phyloP scores from a whole-genome alignment of 768 basidiomycete species.

The Leucosporidium yakuticum region DNA sequence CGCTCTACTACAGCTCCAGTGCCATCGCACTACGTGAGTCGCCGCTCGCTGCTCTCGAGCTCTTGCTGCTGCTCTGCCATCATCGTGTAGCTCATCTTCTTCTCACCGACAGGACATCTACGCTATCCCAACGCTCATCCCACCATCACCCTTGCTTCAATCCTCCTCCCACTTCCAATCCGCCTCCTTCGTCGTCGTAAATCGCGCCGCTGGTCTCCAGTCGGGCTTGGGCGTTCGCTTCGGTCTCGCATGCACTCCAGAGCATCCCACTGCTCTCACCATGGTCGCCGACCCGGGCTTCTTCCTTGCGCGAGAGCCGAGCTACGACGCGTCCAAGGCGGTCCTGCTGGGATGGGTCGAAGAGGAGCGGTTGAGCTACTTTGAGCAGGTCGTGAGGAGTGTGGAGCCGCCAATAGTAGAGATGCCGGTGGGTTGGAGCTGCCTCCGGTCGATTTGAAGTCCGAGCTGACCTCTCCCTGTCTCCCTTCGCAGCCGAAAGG shows the following conservation, averaged over 20 bases:
- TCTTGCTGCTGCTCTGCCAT: no score
- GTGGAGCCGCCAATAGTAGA: neutral
- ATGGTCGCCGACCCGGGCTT: constrained; percentile 24
- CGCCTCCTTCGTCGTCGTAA: constrained; percentile 28
- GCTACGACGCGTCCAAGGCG: constrained; percentile 21
- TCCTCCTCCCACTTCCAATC: constrained; percentile 18
- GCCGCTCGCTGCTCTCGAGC: no score
- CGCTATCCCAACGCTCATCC: constrained; percentile 18
- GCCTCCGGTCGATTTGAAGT: no score
- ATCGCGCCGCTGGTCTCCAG: constrained; percentile 23
- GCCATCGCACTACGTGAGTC: no score
- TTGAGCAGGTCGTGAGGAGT: constrained; percentile 17
- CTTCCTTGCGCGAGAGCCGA: constrained; percentile 18
- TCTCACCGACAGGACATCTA: constrained; percentile 22
- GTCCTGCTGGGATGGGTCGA: constrained; percentile 32
- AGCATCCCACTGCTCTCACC: neutral
- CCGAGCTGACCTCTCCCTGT: no score
- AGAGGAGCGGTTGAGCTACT: constrained; percentile 22
- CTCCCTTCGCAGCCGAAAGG: no score
- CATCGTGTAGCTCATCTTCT: no score
- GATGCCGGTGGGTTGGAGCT: no score
- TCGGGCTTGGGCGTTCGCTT: constrained; percentile 30
- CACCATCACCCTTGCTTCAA: constrained; percentile 5
- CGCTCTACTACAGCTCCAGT: no score
- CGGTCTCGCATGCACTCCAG: constrained; percentile 4